phyloP scores from a whole-genome alignment of 2,329 filamentous ascomycete species.

The Penicillium vulpinum region DNA sequence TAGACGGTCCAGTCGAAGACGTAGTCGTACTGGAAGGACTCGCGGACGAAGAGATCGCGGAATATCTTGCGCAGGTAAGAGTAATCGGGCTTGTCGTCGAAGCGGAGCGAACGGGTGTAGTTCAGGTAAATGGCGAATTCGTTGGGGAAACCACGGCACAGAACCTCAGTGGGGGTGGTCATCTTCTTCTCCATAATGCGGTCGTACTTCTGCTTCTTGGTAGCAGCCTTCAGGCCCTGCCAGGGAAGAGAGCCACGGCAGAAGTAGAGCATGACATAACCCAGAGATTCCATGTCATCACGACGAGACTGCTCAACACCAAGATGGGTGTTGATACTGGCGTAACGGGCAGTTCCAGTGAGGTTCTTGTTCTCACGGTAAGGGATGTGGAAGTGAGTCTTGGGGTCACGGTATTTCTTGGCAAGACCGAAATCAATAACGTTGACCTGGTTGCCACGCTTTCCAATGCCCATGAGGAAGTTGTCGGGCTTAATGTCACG shows the following conservation, averaged over 20 bases:
- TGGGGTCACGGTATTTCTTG: conserved; percentile 99
- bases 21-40: conserved; percentile 99
- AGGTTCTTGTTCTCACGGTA: conserved; percentile 99
- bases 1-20: conserved; percentile 99
- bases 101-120: conserved; percentile 97
- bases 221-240: conserved; percentile 97
- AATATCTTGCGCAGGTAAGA: conserved; percentile 99
- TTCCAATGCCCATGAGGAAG: conserved; percentile 98
- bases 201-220: conserved; percentile 99
- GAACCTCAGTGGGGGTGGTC: conserved; percentile 97
- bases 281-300: conserved; percentile 98
- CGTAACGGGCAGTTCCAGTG: conserved; percentile 97
- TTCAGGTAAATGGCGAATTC: conserved; percentile 99
- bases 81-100: conserved; percentile 99
- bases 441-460: conserved; percentile 98
- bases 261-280: conserved; percentile 99
- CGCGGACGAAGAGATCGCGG: conserved; percentile 97
- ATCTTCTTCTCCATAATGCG: conserved; percentile 99
- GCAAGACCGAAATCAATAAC: conserved; percentile 98
- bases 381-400: conserved; percentile 99
- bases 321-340: conserved; percentile 97
- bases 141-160: conserved; percentile 98
- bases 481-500: conserved; percentile 99
- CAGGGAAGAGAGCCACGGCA: conserved; percentile 97
- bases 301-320: conserved; percentile 98